Base-by-base conservation (phyloP, 2,329 filamentous ascomycete genomes). In the Ilyonectria destructans region DNA sequence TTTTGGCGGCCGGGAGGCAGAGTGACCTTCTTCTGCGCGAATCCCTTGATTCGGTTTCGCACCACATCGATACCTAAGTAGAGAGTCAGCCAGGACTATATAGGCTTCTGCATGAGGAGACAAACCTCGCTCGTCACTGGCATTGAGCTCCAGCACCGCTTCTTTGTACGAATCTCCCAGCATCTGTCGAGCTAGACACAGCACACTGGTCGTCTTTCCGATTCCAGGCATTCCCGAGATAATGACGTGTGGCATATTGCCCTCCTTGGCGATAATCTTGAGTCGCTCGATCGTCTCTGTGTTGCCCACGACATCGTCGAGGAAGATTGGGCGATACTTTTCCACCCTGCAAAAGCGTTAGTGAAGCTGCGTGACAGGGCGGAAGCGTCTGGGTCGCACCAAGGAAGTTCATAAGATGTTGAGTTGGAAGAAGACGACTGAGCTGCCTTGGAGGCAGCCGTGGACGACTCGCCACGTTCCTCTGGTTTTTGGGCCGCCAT, bases 171-270 rank as follows among this genome's bases (percentile, higher is more conserved):
- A 89, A 78, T 97, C 93, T 9, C 96, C 96, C 2, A 99, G 87
- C 68, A 99, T 84, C 80, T 98, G 96, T 67, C 96, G 90, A 19
- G 96, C 96, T 54, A 99, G 89, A 80, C 96, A 98, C 69, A 98
- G 85, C 63, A 99, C 92, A 63, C 95, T 97, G 1, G 96, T 98
- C 4, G 96, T 99, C 86, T 99, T 99, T 82, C 96, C 96, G 78
- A 98, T 99, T 78, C 96, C 96, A 21, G 96, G 96, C 95, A 97
- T 98, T 68, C 96, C 96, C n/a, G 94, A 97, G 77, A 99, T 98
- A 82, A 99, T 98, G 78, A 99, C 90, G 83, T 99, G 96, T 2
- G 96, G 96, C 95, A 99, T 98, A 83, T 99, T 99, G 75, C 96
- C 96, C 84, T 98, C 96, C 82, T 95, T 96, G 54, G 96, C 95